These are phyloP conservation scores for Venturia oleaginea DNA, from an alignment of 2,329 filamentous ascomycete species.

Conservation along the genomic window DNA sequence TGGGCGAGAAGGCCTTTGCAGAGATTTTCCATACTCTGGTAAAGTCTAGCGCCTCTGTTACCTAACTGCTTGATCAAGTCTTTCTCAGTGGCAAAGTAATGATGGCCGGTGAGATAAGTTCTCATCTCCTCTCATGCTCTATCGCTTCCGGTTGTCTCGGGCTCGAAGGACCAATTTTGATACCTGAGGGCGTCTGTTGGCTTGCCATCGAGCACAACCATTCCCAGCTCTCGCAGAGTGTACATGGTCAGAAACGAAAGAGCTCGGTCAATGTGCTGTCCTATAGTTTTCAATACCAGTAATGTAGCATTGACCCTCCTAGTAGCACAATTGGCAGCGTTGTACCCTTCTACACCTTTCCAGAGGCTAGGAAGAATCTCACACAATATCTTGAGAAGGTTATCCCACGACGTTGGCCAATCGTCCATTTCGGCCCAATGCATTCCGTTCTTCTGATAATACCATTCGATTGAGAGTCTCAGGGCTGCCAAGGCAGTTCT, in stretches of 20 bases:
- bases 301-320: not conserved
- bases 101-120: not conserved
- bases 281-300: not conserved
- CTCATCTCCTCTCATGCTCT: not conserved
- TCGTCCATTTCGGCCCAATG: not conserved
- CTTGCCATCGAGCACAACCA: not conserved
- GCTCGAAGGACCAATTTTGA: not conserved
- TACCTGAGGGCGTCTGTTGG: not conserved
- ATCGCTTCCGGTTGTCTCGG: not conserved
- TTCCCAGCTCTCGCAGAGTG: not conserved
- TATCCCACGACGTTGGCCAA: not conserved
- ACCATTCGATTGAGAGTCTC: not conserved
- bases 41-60: not conserved
- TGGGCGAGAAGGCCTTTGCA: not conserved
- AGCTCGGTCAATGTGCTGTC: not conserved
- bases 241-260: not conserved
- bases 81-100: not conserved
- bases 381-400: not conserved
- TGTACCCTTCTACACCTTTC: not conserved
- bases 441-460: not conserved
- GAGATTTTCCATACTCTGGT: not conserved
- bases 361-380: not conserved
- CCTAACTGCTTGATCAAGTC: not conserved
- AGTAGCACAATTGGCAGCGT: not conserved
- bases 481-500: not conserved